These are phyloP conservation scores for Cordyceps tenuipes DNA, from an alignment of 2,329 filamentous ascomycete species.

Conservation along the genomic window DNA sequence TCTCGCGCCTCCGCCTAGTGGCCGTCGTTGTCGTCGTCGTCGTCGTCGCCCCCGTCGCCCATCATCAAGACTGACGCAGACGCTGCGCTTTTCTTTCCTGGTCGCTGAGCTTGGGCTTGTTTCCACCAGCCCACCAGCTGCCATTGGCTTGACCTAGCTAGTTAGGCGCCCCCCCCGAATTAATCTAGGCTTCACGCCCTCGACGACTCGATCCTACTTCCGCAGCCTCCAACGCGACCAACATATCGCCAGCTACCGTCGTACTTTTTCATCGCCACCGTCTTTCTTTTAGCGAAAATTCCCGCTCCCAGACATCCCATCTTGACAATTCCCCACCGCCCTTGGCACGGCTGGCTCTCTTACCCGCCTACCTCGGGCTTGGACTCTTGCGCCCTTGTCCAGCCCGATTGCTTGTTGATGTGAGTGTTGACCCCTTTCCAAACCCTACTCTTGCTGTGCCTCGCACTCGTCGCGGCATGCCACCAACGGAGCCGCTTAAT, in stretches of 20 bases:
- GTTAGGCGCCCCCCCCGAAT: constrained; percentile 4
- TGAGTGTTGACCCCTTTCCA: constrained; percentile 4
- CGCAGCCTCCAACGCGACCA: constrained; percentile 2
- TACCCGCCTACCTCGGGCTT: constrained; percentile 7
- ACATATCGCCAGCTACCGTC: neutral
- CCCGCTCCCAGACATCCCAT: neutral
- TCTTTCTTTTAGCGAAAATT: neutral
- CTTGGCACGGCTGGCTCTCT: constrained; percentile 9
- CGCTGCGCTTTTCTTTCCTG: neutral
- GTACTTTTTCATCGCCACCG: neutral
- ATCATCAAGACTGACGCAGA: neutral
- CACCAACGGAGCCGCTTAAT: neutral
- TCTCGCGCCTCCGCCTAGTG: neutral
- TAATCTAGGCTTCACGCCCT: neutral
- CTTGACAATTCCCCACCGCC: neutral
- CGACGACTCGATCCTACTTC: neutral
- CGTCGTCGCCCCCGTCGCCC: neutral
- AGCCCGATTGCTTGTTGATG: constrained; percentile 9
- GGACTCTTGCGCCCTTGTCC: constrained; percentile 9
- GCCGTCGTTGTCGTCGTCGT: neutral
- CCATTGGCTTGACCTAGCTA: constrained; percentile 4
- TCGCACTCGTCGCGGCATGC: neutral
- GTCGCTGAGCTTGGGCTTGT: neutral
- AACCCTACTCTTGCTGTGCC: neutral
- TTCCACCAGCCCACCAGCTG: neutral